These are phyloP conservation scores for Prunus padus DNA, from an alignment of 306 rosid genomes.

Conservation along the genomic window DNA sequence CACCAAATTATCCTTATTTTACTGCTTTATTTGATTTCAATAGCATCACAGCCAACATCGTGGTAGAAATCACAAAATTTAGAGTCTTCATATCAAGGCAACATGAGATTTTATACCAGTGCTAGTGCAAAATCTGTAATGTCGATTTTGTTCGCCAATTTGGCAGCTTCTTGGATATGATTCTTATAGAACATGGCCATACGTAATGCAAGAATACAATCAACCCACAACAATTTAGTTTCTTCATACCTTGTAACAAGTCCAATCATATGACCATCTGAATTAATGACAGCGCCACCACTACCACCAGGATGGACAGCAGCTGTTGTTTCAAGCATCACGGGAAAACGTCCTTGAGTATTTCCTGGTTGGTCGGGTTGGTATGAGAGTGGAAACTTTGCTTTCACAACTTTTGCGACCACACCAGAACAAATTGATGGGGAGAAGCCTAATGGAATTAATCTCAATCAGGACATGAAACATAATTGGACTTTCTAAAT, in stretches of 20 bases:
- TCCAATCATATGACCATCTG: conserved; percentile 88
- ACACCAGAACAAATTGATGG: conserved; percentile 91
- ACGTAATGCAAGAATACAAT: background rate
- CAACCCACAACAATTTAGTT: conserved; percentile 9
- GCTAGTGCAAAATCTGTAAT: conserved; percentile 9
- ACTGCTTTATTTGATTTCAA: conserved; percentile 6
- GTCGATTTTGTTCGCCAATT: conserved; percentile 5
- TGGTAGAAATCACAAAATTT: background rate
- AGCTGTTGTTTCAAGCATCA: conserved; percentile 93
- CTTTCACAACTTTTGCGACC: conserved; percentile 78
- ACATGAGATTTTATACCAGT: background rate
- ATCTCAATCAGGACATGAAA: conserved; percentile 14
- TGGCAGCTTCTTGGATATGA: conserved; percentile 6
- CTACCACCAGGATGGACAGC: conserved; percentile 98
- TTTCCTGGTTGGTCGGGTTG: conserved; percentile 41
- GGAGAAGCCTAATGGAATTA: conserved; percentile 51
- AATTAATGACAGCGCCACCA: conserved; percentile 90
- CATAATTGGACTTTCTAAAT: conserved; percentile 2
- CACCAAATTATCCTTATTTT: background rate
- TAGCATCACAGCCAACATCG: background rate
- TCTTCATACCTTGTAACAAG: conserved; percentile 77
- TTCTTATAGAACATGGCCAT: conserved; percentile 1
- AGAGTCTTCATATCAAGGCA: background rate
- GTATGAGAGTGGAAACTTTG: conserved; percentile 53
- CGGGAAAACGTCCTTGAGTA: conserved; percentile 46